phyloP scores from a whole-genome alignment of 139 green algal genomes.

The Haematococcus lacustris region DNA sequence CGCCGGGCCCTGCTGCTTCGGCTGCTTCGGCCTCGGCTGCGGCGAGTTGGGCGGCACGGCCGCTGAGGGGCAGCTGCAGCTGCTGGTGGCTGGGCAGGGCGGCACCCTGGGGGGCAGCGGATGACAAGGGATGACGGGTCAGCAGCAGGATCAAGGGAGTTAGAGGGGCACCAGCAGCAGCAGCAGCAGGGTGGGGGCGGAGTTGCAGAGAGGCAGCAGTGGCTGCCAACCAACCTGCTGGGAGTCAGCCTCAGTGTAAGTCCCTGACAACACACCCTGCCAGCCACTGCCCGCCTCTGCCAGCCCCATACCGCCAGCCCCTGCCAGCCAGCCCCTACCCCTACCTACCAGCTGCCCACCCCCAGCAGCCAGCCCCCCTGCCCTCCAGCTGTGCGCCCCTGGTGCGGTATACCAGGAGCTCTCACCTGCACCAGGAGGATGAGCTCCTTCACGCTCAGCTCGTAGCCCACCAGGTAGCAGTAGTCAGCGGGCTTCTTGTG shows the following conservation, averaged over 20 bases:
- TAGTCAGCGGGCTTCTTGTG: slow-evolving; percentile 14
- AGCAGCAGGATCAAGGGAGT: no score
- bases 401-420: neutral
- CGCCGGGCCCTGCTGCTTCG: neutral
- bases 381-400: neutral
- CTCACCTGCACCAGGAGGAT: slow-evolving; percentile 4
- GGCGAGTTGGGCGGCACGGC: neutral
- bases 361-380: neutral
- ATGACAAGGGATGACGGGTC: no score
- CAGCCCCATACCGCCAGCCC: neutral
- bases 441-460: slow-evolving; percentile 6
- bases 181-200: no score
- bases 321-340: neutral
- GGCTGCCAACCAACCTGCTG: no score
- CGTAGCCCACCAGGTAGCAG: neutral
- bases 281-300: no score
- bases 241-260: no score
- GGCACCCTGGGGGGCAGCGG: no score
- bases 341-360: neutral
- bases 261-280: no score
- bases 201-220: no score
- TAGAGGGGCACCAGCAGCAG: no score
- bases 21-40: neutral
- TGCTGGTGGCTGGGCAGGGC: neutral
- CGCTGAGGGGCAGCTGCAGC: neutral